Conservation (phyloP, 306 rosid species). For the Quercus robur region DNA sequence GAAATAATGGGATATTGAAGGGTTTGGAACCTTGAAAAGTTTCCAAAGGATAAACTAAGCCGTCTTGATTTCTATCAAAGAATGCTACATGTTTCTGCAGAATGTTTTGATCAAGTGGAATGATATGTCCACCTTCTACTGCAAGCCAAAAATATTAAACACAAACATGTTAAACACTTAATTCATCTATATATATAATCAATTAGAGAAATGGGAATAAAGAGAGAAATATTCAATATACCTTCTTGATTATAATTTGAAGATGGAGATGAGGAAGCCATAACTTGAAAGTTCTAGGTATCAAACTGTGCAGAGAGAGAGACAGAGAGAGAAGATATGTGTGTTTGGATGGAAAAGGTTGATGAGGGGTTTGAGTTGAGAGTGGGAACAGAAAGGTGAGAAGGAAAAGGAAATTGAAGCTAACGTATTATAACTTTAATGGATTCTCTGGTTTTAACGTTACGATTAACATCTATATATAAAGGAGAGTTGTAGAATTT, state of each 20-base stretch:
- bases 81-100: constrained; percentile 74
- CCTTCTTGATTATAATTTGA: neutral
- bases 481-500: too few species aligned
- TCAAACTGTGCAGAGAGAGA: neutral
- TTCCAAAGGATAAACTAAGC: constrained; percentile 81
- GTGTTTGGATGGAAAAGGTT: too few species aligned
- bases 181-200: neutral
- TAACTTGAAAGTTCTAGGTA: neutral
- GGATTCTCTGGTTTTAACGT: too few species aligned
- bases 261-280: neutral
- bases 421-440: too few species aligned
- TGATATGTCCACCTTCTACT: constrained; percentile 21
- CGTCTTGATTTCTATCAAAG: constrained; percentile 70
- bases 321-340: too few species aligned
- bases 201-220: neutral
- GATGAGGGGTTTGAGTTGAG: too few species aligned
- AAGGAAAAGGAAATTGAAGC: too few species aligned
- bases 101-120: constrained; percentile 33
- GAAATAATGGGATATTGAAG: neutral
- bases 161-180: too few species aligned
- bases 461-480: too few species aligned
- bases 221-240: neutral
- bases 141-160: neutral
- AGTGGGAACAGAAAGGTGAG: too few species aligned
- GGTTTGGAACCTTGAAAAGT: constrained; percentile 55